A percentile compares a stretch with the other conserved stretches of the same genome.
Conservation (phyloP, 371 early-diverging fungal species). For the Zopfochytrium polystomum region DNA sequence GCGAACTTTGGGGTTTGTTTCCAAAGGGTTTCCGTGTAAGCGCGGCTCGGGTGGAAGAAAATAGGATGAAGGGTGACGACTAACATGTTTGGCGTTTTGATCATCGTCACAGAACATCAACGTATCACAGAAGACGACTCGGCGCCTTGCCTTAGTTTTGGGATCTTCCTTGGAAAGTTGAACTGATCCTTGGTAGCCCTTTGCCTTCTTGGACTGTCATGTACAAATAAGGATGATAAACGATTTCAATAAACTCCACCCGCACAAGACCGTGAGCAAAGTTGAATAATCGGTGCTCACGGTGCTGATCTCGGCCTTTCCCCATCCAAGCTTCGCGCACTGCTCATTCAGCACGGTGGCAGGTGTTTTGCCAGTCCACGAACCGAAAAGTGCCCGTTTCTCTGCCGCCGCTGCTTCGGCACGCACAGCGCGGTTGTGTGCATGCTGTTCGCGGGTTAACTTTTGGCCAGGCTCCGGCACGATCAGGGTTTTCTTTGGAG, state of each 20-base stretch:
- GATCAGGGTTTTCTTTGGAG: constrained; percentile 11
- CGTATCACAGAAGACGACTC: constrained; percentile 47
- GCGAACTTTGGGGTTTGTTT: too few species aligned
- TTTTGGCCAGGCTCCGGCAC: constrained; percentile 25
- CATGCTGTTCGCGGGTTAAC: constrained; percentile 26
- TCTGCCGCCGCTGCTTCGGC: constrained; percentile 23
- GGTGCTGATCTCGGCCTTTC: constrained; percentile 62
- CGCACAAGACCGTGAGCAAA: not conserved
- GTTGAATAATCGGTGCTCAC: constrained; percentile 6
- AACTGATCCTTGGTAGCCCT: constrained; percentile 58
- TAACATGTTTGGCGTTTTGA: constrained; percentile 69
- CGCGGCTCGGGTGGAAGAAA: not conserved
- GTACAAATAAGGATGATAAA: not conserved
- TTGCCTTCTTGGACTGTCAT: constrained; percentile 23
- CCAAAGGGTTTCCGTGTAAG: not conserved
- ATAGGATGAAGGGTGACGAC: constrained; percentile 1
- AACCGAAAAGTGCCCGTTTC: constrained; percentile 55
- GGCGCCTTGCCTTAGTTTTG: constrained; percentile 64
- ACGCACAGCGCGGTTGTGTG: constrained; percentile 16
- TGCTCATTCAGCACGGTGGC: constrained; percentile 73
- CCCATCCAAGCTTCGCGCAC: constrained; percentile 74
- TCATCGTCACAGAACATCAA: constrained; percentile 52
- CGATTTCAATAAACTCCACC: not conserved
- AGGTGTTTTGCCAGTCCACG: constrained; percentile 86
- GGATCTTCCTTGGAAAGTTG: constrained; percentile 66